These are phyloP conservation scores for Pulveroboletus ravenelii DNA, from an alignment of 768 basidiomycete genomes.

Conservation along the genomic window DNA sequence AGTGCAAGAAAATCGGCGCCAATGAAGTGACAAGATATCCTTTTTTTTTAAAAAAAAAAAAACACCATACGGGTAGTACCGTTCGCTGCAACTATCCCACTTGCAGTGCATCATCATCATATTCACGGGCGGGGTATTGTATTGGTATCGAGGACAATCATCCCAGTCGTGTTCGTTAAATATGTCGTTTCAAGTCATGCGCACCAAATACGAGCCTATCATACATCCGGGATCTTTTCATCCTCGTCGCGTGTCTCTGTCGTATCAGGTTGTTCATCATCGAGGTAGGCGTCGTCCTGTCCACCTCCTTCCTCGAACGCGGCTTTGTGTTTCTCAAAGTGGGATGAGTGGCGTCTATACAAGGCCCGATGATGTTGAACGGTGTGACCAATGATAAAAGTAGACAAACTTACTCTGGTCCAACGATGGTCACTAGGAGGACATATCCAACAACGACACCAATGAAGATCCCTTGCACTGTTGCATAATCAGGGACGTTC, in stretches of 20 bases:
- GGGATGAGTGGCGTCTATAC: conserved; percentile 60
- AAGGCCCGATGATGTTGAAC: neutral
- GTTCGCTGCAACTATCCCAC: no score
- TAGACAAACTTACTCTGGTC: conserved; percentile 56
- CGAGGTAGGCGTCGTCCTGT: conserved; percentile 43
- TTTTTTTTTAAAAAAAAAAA: no score
- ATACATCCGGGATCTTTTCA: conserved; percentile 18
- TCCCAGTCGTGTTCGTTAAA: no score
- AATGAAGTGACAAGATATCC: no score
- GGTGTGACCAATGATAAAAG: neutral
- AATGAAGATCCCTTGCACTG: conserved; percentile 84
- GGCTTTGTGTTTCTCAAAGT: conserved; percentile 79
- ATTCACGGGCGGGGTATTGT: no score
- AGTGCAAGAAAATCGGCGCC: no score
- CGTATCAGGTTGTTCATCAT: conserved; percentile 3
- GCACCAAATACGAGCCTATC: neutral
- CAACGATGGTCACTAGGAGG: conserved; percentile 69
- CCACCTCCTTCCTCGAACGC: conserved; percentile 77
- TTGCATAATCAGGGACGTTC: conserved; percentile 62
- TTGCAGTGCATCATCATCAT: no score
- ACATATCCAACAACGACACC: conserved; percentile 77
- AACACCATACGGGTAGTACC: no score
- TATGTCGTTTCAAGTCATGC: no score
- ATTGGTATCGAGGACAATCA: no score
- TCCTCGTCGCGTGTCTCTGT: conserved; percentile 15